phyloP scores from a whole-genome alignment of 306 rosid species.

The Dryas alaskensis region DNA sequence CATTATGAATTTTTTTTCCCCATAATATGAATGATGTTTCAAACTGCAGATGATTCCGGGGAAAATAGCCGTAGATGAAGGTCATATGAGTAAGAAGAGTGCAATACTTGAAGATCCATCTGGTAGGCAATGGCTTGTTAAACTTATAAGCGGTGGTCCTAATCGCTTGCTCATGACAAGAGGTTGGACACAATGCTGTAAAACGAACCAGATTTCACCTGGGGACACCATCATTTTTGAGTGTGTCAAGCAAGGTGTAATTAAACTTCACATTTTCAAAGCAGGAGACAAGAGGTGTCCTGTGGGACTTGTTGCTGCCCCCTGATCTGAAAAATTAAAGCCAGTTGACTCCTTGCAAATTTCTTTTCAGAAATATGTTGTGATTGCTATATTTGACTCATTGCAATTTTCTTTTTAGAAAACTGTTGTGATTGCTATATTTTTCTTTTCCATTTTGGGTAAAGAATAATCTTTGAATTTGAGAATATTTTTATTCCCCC shows the following conservation, averaged over 20 bases:
- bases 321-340: background rate
- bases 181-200: background rate
- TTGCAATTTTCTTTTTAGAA: no score
- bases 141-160: background rate
- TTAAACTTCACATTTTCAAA: background rate
- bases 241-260: background rate
- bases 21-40: background rate
- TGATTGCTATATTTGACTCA: no score
- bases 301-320: conserved; percentile 1
- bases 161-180: background rate
- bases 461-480: no score
- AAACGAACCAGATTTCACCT: background rate
- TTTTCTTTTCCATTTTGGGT: no score
- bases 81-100: background rate
- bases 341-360: no score
- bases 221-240: conserved; percentile 3
- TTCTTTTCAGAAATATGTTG: no score
- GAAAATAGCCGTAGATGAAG: background rate
- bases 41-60: background rate
- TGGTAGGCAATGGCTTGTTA: background rate
- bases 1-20: no score
- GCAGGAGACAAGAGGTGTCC: background rate
- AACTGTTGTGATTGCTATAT: no score
- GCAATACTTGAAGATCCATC: background rate
- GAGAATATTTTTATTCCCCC: background rate